These are phyloP conservation scores for Rugonectria rugulosa DNA, from an alignment of 2,329 filamentous ascomycete genomes.

Conservation along the genomic window DNA sequence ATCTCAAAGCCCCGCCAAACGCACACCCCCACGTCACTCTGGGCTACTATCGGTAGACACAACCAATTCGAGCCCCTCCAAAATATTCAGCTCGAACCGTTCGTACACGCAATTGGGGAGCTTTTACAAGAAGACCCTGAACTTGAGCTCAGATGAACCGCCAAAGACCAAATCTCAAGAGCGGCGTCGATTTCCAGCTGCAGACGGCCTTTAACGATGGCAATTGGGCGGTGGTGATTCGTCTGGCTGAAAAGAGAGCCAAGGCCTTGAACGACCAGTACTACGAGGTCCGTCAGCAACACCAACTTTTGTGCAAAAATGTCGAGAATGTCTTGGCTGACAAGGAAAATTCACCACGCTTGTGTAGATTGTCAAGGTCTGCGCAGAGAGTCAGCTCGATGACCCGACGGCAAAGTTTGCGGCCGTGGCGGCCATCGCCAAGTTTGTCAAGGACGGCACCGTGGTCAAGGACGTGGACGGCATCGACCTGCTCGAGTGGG, in stretches of 20 bases:
- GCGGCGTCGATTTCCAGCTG: slow-evolving; percentile 61
- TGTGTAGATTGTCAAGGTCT: slow-evolving; percentile 55
- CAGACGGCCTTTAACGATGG: slow-evolving; percentile 62
- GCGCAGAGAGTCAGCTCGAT: slow-evolving; percentile 61
- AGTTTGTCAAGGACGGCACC: slow-evolving; percentile 55
- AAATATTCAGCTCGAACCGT: slow-evolving; percentile 17
- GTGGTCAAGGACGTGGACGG: slow-evolving; percentile 58
- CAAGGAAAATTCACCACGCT: neutral
- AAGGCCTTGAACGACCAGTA: slow-evolving; percentile 61
- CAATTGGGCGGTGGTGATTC: slow-evolving; percentile 60
- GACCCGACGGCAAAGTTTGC: slow-evolving; percentile 54
- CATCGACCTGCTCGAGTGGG: slow-evolving; percentile 64
- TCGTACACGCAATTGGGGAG: slow-evolving; percentile 22
- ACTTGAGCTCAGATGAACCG: slow-evolving; percentile 42
- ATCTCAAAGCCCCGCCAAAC: slow-evolving; percentile 14
- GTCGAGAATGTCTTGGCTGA: slow-evolving; percentile 11
- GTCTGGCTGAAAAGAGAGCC: slow-evolving; percentile 60
- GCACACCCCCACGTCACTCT: slow-evolving; percentile 17
- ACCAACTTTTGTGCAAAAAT: neutral
- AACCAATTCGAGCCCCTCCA: slow-evolving; percentile 18
- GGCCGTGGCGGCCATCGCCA: slow-evolving; percentile 53
- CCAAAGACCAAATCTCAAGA: slow-evolving; percentile 51
- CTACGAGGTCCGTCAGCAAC: slow-evolving; percentile 55
- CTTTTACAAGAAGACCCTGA: slow-evolving; percentile 17
- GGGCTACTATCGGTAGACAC: too few species aligned